These are phyloP conservation scores for Colletotrichum kahawae DNA, from an alignment of 2,329 filamentous ascomycete species.

Conservation along the genomic window DNA sequence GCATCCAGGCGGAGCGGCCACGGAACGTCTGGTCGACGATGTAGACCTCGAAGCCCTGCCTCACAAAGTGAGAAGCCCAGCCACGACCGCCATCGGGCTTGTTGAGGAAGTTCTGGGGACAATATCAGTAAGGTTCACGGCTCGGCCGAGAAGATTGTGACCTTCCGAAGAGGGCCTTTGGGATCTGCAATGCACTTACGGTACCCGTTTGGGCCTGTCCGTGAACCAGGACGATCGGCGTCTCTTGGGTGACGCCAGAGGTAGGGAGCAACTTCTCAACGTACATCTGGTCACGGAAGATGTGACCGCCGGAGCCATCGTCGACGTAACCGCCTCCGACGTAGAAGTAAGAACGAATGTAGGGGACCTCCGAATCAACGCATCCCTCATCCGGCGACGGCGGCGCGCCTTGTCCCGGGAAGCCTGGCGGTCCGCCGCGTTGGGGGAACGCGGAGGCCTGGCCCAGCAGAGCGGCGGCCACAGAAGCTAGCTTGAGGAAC, in stretches of 20 bases:
- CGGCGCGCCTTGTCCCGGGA: background rate
- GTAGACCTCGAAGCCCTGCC: conserved; percentile 51
- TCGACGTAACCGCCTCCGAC: conserved; percentile 39
- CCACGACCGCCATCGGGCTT: conserved; percentile 51
- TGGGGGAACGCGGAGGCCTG: background rate
- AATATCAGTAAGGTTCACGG: background rate
- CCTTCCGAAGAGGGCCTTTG: background rate
- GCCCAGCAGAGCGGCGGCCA: conserved; percentile 11
- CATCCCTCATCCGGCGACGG: background rate
- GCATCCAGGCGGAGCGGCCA: conserved; percentile 48
- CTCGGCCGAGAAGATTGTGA: background rate
- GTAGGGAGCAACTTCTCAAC: conserved; percentile 51
- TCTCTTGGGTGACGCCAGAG: conserved; percentile 24
- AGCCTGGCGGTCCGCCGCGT: background rate
- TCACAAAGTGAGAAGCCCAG: conserved; percentile 53
- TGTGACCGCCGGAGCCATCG: conserved; percentile 32
- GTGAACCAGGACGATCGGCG: conserved; percentile 48
- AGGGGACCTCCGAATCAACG: conserved; percentile 19
- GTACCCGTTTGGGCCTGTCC: conserved; percentile 46
- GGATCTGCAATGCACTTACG: conserved; percentile 28
- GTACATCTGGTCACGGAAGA: conserved; percentile 54
- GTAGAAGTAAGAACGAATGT: conserved; percentile 37
- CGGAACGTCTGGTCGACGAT: conserved; percentile 50
- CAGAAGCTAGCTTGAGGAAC: conserved; percentile 10
- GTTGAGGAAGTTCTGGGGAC: conserved; percentile 45